Conservation (phyloP, 345 rosid species). For the Mercurialis annua region DNA sequence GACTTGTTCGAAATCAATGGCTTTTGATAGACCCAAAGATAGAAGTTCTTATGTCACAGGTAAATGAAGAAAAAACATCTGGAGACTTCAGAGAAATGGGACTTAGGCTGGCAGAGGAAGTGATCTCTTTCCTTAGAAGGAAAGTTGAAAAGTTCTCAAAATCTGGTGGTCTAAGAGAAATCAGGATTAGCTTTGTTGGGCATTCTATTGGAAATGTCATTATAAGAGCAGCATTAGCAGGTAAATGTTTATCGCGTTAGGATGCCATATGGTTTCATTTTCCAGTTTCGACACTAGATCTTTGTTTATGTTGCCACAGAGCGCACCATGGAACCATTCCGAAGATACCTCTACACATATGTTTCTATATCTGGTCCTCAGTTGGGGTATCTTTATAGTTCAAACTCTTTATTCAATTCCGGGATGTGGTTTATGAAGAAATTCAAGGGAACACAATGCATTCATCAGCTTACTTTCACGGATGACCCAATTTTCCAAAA, state of each 20-base stretch:
- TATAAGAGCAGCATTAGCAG: slow-evolving; percentile 79
- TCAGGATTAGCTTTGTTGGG: slow-evolving; percentile 91
- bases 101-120: slow-evolving; percentile 82
- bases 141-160: slow-evolving; percentile 68
- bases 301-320: slow-evolving; percentile 47
- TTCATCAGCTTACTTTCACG: slow-evolving; percentile 95
- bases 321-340: slow-evolving; percentile 78
- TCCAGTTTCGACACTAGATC: slow-evolving; percentile 2
- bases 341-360: slow-evolving; percentile 61
- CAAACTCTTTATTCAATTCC: slow-evolving; percentile 89
- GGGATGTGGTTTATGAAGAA: slow-evolving; percentile 93
- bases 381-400: slow-evolving; percentile 89
- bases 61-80: slow-evolving; percentile 80
- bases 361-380: slow-evolving; percentile 91
- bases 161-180: slow-evolving; percentile 52
- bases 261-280: slow-evolving; percentile 7
- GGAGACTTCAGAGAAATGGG: slow-evolving; percentile 98
- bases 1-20: slow-evolving; percentile 95
- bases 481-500: slow-evolving; percentile 75
- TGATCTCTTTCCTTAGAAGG: slow-evolving; percentile 67
- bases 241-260: slow-evolving; percentile 35
- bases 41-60: slow-evolving; percentile 94
- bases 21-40: slow-evolving; percentile 83
- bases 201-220: slow-evolving; percentile 95
- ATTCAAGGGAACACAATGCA: slow-evolving; percentile 78